Percentiles rank a stretch among this genome's conserved stretches.
These are phyloP conservation scores for Ophiognomonia clavigignenti-juglandacearum DNA, from an alignment of 2,329 filamentous ascomycete genomes.

Conservation along the genomic window DNA sequence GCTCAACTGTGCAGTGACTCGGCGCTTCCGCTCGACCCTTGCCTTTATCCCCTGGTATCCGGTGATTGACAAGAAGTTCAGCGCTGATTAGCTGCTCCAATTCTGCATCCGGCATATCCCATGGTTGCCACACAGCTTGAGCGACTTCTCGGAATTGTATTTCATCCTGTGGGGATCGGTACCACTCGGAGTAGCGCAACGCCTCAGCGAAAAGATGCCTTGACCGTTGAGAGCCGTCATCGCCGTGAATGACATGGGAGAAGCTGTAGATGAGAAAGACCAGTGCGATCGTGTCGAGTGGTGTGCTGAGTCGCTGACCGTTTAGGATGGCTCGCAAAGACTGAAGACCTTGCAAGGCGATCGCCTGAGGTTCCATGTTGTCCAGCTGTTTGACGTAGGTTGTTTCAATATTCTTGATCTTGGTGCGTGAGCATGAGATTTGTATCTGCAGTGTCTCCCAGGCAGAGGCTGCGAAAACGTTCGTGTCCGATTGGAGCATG, in stretches of 20 bases:
- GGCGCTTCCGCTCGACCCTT: conserved; percentile 31
- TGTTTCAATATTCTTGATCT: conserved; percentile 38
- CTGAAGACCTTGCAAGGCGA: conserved; percentile 38
- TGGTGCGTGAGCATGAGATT: conserved; percentile 38
- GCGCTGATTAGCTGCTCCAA: conserved; percentile 23
- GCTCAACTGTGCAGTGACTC: conserved; percentile 5
- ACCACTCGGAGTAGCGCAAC: conserved; percentile 35
- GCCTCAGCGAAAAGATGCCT: conserved; percentile 42
- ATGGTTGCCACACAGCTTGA: conserved; percentile 44
- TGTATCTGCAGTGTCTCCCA: conserved; percentile 44
- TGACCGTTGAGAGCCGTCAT: conserved; percentile 30
- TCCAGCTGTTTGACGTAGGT: conserved; percentile 36
- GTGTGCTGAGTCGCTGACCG: conserved; percentile 30
- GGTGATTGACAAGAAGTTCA: conserved; percentile 15
- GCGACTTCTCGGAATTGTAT: conserved; percentile 39
- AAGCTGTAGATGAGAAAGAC: conserved; percentile 48
- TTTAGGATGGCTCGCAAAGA: conserved; percentile 35
- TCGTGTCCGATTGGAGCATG: conserved; percentile 23
- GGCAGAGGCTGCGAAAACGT: conserved; percentile 36
- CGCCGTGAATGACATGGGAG: conserved; percentile 40
- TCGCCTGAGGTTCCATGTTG: conserved; percentile 30
- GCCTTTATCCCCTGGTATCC: conserved; percentile 32
- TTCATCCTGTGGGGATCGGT: conserved; percentile 33
- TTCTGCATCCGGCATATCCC: conserved; percentile 25
- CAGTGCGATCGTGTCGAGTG: conserved; percentile 45